Evolutionary conservation across 257 asterid genomes (phyloP).

Genomic region (Thymus quinquecostatus): DNA sequence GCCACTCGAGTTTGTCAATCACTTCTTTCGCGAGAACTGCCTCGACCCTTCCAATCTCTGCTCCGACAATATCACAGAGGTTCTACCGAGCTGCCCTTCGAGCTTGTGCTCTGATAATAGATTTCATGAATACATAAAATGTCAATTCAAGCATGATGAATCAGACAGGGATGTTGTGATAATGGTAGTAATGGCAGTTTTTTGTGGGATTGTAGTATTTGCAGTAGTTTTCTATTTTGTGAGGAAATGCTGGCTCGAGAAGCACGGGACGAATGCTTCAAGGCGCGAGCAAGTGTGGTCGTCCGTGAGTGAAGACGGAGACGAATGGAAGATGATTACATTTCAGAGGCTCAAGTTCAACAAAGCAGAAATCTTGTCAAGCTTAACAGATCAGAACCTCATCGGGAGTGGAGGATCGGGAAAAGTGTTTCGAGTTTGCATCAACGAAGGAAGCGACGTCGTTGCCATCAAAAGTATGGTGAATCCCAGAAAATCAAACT

Average conservation of each 20-base stretch:
- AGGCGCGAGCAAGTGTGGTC: no score
- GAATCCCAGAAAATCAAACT: constrained; percentile 42
- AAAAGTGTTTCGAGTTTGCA: constrained; percentile 51
- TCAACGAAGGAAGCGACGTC: constrained; percentile 34
- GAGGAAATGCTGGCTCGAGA: constrained; percentile 31
- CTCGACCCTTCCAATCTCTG: constrained; percentile 38
- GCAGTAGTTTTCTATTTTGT: constrained; percentile 24
- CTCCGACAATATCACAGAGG: constrained; percentile 21
- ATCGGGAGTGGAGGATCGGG: constrained; percentile 75
- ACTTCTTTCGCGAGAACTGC: constrained; percentile 26
- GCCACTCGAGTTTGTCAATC: constrained; percentile 35
- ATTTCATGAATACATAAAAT: constrained; percentile 11
- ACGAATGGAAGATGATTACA: constrained; percentile 30
- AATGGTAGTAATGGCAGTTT: not conserved
- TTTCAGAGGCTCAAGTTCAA: constrained; percentile 52
- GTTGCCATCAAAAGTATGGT: constrained; percentile 66
- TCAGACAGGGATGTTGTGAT: constrained; percentile 9
- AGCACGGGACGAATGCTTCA: not conserved
- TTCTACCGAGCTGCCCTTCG: constrained; percentile 30
- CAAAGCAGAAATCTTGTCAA: constrained; percentile 46
- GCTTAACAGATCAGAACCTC: constrained; percentile 53
- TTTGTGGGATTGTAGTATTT: constrained; percentile 25
- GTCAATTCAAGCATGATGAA: constrained; percentile 7
- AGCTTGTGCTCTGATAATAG: constrained; percentile 30
- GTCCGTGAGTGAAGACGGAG: not conserved